Base-by-base conservation (phyloP, 2,329 filamentous ascomycete genomes). In the Lachnellula arida region DNA sequence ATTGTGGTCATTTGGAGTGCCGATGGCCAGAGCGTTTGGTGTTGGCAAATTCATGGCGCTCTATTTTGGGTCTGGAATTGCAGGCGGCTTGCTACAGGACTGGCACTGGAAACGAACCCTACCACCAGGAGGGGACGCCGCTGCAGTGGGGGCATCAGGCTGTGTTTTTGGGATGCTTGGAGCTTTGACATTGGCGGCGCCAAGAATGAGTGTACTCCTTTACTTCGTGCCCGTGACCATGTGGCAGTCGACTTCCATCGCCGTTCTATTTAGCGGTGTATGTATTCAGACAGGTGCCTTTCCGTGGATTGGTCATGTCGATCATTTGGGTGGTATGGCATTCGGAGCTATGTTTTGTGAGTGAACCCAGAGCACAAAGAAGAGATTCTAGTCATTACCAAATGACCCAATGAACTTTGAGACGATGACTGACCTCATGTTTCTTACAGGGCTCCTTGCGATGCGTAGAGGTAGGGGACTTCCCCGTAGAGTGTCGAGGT, bases 1-100 rank as follows among this genome's bases (percentile, higher is more conserved):
- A 1, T 40, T 70, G 2, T 55, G 60, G 44, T 63, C 63, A 37
- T 65, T 70, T 11, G 57, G 68, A 28, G 59, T 60, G 4, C 51
- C 57, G 0, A 58, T 68, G n/a, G 60, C 54, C 12, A 5, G 4
- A 6, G 2, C 32, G 5, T 47, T 48, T 19, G 60, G 61, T 7
- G 8, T 49, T 7, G 25, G 51, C n/a, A 23, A 48, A 9, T 63
- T 63, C 40, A 4, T 49, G 1, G 28, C 54, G 15, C 7, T 61
- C 2, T 63, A 57, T 39, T 43, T 62, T 34, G 63, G 63, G n/a
- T 55, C 56, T 42, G 57, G 51, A 7, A 15, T 62, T 23, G 53
- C 51, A 12, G 63, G 61, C 17, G 51, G 51, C 11, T 17, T 60
- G 35, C 28, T 47, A 9, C 54, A 60, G 28, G 44, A 46, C 8